Evolutionary conservation across 306 rosid species (phyloP).

Genomic region (Lupinus albus): DNA sequence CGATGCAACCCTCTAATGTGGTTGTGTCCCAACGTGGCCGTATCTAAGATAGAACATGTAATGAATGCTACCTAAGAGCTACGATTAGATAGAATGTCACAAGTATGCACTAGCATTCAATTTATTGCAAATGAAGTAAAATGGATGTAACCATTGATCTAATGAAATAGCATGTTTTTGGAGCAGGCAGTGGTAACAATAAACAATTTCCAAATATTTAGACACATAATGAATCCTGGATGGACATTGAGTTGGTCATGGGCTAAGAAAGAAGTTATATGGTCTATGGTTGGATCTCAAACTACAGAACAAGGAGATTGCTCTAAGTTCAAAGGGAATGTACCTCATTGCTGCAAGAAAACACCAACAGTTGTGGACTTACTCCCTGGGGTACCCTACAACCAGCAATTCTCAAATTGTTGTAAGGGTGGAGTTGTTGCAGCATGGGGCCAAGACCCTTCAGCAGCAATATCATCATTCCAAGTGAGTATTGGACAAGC

Average conservation of each 20-base stretch:
- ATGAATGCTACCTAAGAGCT: background rate
- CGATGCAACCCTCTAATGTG: too few relatives aligned
- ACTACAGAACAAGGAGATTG: constrained; percentile 97
- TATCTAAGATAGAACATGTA: too few relatives aligned
- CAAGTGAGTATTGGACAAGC: constrained; percentile 80
- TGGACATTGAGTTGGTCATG: constrained; percentile 93
- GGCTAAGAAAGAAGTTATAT: constrained; percentile 92
- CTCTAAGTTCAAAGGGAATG: constrained; percentile 82
- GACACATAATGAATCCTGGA: constrained; percentile 86
- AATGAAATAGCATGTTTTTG: constrained; percentile 4
- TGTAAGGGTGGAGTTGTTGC: constrained; percentile 91
- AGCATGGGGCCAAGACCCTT: constrained; percentile 97
- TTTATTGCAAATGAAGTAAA: background rate
- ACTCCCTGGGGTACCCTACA: constrained; percentile 92
- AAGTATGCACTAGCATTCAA: background rate
- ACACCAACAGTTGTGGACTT: constrained; percentile 85
- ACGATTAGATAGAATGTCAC: constrained; percentile 14
- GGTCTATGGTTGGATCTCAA: constrained; percentile 84
- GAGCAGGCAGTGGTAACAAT: constrained; percentile 73
- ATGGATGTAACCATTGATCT: background rate
- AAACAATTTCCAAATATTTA: constrained; percentile 85
- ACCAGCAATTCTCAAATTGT: constrained; percentile 85
- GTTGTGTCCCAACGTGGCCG: too few relatives aligned
- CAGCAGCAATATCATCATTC: constrained; percentile 71
- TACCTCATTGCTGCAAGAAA: constrained; percentile 92